Percentiles rank a stretch among this genome's conserved stretches.
Conservation (phyloP, 106 monocot species). For the Phalaenopsis aphrodite region DNA sequence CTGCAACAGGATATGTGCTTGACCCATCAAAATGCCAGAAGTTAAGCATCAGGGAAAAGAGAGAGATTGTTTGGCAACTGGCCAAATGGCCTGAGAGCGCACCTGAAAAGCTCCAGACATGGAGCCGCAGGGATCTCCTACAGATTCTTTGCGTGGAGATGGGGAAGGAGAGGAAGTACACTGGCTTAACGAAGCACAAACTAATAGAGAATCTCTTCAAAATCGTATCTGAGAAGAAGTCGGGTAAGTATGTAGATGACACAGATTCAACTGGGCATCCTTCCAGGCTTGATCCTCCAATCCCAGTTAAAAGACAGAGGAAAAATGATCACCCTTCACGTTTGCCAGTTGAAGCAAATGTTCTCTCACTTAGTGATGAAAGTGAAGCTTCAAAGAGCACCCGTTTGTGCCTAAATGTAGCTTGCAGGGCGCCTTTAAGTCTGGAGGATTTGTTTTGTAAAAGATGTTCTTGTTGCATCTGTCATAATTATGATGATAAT, state of each 20-base stretch:
- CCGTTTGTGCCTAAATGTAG: slow-evolving; percentile 41
- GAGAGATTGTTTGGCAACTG: slow-evolving; percentile 52
- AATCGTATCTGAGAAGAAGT: slow-evolving; percentile 50
- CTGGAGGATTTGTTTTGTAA: slow-evolving; percentile 43
- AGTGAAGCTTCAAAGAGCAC: slow-evolving; percentile 8
- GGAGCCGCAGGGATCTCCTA: slow-evolving; percentile 83
- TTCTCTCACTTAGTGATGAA: slow-evolving; percentile 3
- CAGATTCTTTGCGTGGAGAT: slow-evolving; percentile 83
- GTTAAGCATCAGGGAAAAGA: slow-evolving; percentile 59
- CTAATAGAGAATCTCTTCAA: slow-evolving; percentile 67
- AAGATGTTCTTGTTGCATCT: slow-evolving; percentile 68
- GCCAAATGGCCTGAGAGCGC: slow-evolving; percentile 53
- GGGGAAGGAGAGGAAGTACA: slow-evolving; percentile 88
- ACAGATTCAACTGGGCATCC: slow-evolving; percentile 8
- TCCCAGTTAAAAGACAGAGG: slow-evolving; percentile 63
- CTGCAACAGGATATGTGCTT: slow-evolving; percentile 38
- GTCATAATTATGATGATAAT: slow-evolving; percentile 64
- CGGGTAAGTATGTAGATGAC: slow-evolving; percentile 26
- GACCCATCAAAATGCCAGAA: slow-evolving; percentile 59
- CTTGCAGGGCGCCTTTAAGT: slow-evolving; percentile 42
- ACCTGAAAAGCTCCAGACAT: slow-evolving; percentile 59
- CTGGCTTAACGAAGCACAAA: slow-evolving; percentile 73
- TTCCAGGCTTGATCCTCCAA: slow-evolving; percentile 17
- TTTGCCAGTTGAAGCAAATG: slow-evolving; percentile 22
- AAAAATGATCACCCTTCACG: slow-evolving; percentile 66